Conservation (phyloP, 495 filamentous ascomycete genomes). For the Penicillium samsonianum region DNA sequence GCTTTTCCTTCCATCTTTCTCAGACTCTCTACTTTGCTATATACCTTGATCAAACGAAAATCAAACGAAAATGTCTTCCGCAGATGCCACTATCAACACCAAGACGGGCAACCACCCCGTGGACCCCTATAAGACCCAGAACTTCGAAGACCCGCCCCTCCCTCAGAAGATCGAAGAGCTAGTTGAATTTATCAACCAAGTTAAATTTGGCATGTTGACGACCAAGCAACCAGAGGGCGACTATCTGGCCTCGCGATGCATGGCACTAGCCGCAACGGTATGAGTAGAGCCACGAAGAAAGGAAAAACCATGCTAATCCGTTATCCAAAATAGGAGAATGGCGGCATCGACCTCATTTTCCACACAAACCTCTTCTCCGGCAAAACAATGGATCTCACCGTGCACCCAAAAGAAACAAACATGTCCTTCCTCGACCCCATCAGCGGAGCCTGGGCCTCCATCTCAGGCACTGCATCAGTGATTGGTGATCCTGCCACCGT, state of each 20-base stretch:
- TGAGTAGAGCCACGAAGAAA: conserved; percentile 3
- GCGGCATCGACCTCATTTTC: conserved; percentile 86
- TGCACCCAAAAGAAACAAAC: conserved; percentile 73
- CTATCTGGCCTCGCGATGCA: conserved; percentile 76
- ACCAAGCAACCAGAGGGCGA: conserved; percentile 69
- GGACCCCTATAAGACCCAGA: conserved; percentile 82
- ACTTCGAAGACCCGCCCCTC: conserved; percentile 60
- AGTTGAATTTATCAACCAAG: conserved; percentile 60
- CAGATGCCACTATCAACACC: conserved; percentile 54
- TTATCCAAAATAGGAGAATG: conserved; percentile 58
- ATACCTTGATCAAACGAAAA: background rate
- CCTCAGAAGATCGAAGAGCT: conserved; percentile 81
- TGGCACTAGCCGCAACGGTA: conserved; percentile 88
- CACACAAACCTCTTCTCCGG: conserved; percentile 91
- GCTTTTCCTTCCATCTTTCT: background rate
- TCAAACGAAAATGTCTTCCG: conserved; percentile 33
- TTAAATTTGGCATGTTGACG: conserved; percentile 82
- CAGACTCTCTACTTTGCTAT: background rate
- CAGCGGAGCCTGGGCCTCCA: conserved; percentile 76
- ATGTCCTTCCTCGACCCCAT: conserved; percentile 75
- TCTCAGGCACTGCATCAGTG: conserved; percentile 71
- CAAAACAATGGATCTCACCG: conserved; percentile 81
- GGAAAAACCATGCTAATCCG: background rate
- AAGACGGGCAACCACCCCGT: conserved; percentile 59
- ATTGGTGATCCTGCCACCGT: conserved; percentile 67